These are phyloP conservation scores for Phytopythium oedochilum DNA, from an alignment of 352 stramenopile species.

Conservation along the genomic window DNA sequence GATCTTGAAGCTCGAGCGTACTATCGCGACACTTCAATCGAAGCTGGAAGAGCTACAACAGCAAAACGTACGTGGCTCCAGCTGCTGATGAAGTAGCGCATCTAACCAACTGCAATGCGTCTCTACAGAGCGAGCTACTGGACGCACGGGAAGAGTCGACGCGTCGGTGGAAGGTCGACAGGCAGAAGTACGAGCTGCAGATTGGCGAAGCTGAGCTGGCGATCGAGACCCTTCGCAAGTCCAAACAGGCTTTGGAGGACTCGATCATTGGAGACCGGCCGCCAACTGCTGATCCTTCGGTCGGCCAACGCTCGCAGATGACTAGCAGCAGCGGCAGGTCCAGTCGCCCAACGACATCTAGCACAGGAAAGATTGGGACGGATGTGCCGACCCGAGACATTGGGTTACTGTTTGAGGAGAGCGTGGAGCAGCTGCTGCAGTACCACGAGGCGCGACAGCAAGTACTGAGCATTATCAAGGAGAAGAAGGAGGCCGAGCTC, in stretches of 20 bases:
- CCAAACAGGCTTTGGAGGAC: constrained; percentile 57
- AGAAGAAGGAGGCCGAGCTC: constrained; percentile 57
- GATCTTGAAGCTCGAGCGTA: constrained; percentile 52
- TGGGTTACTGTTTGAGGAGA: constrained; percentile 39
- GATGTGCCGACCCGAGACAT: constrained; percentile 2
- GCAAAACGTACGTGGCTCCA: constrained; percentile 54
- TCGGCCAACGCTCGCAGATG: background rate
- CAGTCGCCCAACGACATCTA: background rate
- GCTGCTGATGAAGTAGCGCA: background rate
- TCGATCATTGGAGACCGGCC: constrained; percentile 37
- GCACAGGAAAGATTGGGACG: background rate
- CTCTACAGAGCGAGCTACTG: constrained; percentile 44
- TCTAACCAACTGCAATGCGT: background rate
- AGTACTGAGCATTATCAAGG: constrained; percentile 56
- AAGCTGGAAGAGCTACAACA: constrained; percentile 71
- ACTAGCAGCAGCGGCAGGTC: background rate
- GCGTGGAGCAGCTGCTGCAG: constrained; percentile 46
- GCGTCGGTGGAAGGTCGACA: constrained; percentile 61
- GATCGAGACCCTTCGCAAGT: constrained; percentile 48
- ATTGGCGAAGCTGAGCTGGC: constrained; percentile 56
- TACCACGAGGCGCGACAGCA: constrained; percentile 52
- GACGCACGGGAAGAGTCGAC: constrained; percentile 57
- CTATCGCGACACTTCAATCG: constrained; percentile 37
- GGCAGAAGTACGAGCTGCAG: constrained; percentile 62
- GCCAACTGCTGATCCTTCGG: constrained; percentile 8